Base-by-base conservation (phyloP, 2,329 filamentous ascomycete genomes). In the Fusarium sp. region DNA sequence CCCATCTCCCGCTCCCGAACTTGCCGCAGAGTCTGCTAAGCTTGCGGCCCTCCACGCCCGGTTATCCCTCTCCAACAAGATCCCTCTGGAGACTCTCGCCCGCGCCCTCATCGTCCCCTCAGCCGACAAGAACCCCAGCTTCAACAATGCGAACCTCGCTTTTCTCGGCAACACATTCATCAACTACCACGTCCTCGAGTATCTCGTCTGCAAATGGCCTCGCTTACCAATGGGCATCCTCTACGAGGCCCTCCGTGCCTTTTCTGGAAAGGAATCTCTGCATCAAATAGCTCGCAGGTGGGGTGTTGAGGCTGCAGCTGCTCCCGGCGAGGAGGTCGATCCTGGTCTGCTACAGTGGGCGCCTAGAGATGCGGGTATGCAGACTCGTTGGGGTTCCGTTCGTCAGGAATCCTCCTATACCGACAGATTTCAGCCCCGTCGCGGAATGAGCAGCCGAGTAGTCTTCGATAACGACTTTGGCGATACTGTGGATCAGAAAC, bases 11-110 rank as follows among this genome's bases (percentile, higher is more conserved):
- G 87, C 87, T 56, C 89, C 90, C 70, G 83, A 87, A 74, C 85
- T 86, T 70, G 92, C 93, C 42, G 82, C 85, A 63, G 80, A 84
- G 70, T 98, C 95, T 46, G 91, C 94, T 67, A 98, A 98, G 84
- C 91, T 99, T 74, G 90, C 94, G 69, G 94, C 96, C 70, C 89
- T 99, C 44, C 94, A 98, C 80, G 93, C 94, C 74, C 92, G 96
- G 80, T 88, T 99, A 66, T 89, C 89, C 39, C 89, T 99, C 58
- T 91, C 94, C 24, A 86, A 88, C 67, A 92, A 92, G 81, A 87
- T 98, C 68, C 95, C 96, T 35, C 82, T 97, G 63, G 87, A 96
- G 83, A 95, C 93, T 8, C 88, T 99, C 70, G 94, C 93, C 65
- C 89, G 95, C 65, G 89, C 93, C 55, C 89, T 99, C 66, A 88